Conservation (phyloP, 192 early-diverging fungal genomes). For the Gaertneriomyces semiglobifer region DNA sequence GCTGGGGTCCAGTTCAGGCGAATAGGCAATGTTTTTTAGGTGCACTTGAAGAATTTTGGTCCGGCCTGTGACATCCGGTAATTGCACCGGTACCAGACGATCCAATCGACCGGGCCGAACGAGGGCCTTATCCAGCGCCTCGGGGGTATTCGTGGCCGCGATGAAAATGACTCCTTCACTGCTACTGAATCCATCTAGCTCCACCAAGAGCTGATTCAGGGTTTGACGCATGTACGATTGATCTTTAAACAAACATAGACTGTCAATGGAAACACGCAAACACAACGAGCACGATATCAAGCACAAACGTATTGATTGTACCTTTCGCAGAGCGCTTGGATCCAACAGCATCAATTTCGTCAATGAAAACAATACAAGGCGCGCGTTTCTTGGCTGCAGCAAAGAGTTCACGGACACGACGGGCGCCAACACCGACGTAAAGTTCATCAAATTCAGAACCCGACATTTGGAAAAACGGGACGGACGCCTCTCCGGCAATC, state of each 20-base stretch:
- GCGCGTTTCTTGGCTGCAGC: slow-evolving; percentile 53
- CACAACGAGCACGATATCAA: no score
- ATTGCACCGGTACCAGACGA: slow-evolving; percentile 84
- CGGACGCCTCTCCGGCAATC: slow-evolving; percentile 95
- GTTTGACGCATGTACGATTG: slow-evolving; percentile 98
- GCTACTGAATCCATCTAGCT: slow-evolving; percentile 96
- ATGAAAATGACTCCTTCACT: slow-evolving; percentile 97
- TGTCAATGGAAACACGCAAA: no score
- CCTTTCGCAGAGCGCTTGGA: slow-evolving; percentile 71
- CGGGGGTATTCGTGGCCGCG: slow-evolving; percentile 97
- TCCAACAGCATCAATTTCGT: slow-evolving; percentile 98
- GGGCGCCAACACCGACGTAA: slow-evolving; percentile 94
- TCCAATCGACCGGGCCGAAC: slow-evolving; percentile 97
- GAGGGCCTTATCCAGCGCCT: slow-evolving; percentile 94
- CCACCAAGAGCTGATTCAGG: slow-evolving; percentile 97
- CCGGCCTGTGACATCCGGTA: slow-evolving; percentile 97
- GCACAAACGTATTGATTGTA: no score
- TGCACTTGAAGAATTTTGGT: slow-evolving; percentile 90
- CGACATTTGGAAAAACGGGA: slow-evolving; percentile 99
- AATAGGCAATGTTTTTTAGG: slow-evolving; percentile 71
- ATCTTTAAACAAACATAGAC: slow-evolving; percentile 54
- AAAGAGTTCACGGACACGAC: slow-evolving; percentile 82
- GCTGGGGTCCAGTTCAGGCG: slow-evolving; percentile 70
- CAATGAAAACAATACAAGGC: slow-evolving; percentile 86
- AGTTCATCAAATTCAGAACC: slow-evolving; percentile 99